phyloP scores from a whole-genome alignment of 2,329 filamentous ascomycete species.

The Mariannaea elegans region DNA sequence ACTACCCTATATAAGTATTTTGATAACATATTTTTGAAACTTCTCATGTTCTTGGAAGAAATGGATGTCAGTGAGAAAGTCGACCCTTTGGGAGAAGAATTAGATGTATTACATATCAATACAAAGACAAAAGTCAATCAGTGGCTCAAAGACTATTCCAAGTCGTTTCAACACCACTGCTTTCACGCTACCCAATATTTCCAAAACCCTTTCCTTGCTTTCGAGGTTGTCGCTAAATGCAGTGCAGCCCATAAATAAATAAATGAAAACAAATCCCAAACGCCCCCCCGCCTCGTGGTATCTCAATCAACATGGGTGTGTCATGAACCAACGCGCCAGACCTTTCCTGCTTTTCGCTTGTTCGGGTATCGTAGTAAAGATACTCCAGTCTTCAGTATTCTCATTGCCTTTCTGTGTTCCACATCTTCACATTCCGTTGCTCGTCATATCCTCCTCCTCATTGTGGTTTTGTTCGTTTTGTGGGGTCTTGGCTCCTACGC shows the following conservation, averaged over 20 bases:
- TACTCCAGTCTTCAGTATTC: background rate
- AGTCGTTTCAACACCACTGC: slow-evolving; percentile 11
- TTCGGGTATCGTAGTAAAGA: slow-evolving; percentile 1
- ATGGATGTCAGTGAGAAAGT: too few relatives aligned
- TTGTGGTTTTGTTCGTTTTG: background rate
- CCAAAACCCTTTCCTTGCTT: slow-evolving; percentile 5
- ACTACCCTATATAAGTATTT: too few relatives aligned
- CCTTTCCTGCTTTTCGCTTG: slow-evolving; percentile 7
- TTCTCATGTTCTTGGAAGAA: too few relatives aligned
- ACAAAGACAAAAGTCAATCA: slow-evolving; percentile 11
- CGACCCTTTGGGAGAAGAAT: background rate
- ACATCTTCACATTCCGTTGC: background rate
- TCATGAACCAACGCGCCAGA: slow-evolving; percentile 23
- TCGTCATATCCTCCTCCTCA: background rate
- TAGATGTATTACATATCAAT: slow-evolving; percentile 22
- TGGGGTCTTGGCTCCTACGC: background rate
- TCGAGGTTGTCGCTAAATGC: slow-evolving; percentile 4
- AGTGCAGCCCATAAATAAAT: background rate
- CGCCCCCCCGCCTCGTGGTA: slow-evolving; percentile 20
- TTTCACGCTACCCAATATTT: slow-evolving; percentile 1
- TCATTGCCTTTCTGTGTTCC: background rate
- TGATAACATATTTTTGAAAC: too few relatives aligned
- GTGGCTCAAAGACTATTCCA: background rate
- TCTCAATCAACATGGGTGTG: slow-evolving; percentile 14
- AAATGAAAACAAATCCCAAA: slow-evolving; percentile 20